Conservation (phyloP, 2,329 filamentous ascomycete genomes). For the Aspergillus awamori region DNA sequence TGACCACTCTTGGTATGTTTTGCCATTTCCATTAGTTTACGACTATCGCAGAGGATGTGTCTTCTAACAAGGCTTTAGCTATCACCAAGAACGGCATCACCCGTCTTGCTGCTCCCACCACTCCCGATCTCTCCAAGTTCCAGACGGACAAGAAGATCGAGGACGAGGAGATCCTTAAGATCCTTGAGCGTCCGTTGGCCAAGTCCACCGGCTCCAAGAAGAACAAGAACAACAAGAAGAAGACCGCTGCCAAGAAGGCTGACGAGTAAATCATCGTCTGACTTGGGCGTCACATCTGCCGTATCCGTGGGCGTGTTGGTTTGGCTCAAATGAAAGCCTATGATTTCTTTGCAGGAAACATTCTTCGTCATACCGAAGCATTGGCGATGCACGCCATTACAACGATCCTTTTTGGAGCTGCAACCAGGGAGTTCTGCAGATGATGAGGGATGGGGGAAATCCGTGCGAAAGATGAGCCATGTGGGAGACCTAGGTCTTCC, state of each 20-base stretch:
- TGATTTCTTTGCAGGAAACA: slow-evolving; percentile 20
- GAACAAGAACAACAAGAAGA: slow-evolving; percentile 91
- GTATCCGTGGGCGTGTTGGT: slow-evolving; percentile 18
- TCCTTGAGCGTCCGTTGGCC: slow-evolving; percentile 81
- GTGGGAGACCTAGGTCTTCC: slow-evolving; percentile 5
- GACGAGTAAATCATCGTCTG: slow-evolving; percentile 40
- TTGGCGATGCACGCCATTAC: slow-evolving; percentile 9
- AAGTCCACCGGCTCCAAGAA: slow-evolving; percentile 69
- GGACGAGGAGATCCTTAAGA: slow-evolving; percentile 92
- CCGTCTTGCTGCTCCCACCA: slow-evolving; percentile 75
- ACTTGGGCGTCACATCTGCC: slow-evolving; percentile 19
- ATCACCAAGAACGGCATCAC: slow-evolving; percentile 97
- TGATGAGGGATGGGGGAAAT: not conserved
- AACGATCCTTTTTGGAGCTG: slow-evolving; percentile 6
- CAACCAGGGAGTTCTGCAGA: not conserved
- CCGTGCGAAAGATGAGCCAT: slow-evolving; percentile 7
- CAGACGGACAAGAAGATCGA: slow-evolving; percentile 98
- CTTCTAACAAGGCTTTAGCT: slow-evolving; percentile 55
- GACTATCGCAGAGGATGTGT: not conserved
- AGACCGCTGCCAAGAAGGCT: slow-evolving; percentile 53
- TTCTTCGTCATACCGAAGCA: slow-evolving; percentile 11
- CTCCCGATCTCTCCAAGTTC: slow-evolving; percentile 77
- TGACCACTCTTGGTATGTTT: slow-evolving; percentile 87
- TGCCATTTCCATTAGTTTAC: not conserved
- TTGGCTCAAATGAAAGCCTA: slow-evolving; percentile 22